Conservation (phyloP, 2,329 filamentous ascomycete genomes). For the Aspergillus brunneoviolaceus region DNA sequence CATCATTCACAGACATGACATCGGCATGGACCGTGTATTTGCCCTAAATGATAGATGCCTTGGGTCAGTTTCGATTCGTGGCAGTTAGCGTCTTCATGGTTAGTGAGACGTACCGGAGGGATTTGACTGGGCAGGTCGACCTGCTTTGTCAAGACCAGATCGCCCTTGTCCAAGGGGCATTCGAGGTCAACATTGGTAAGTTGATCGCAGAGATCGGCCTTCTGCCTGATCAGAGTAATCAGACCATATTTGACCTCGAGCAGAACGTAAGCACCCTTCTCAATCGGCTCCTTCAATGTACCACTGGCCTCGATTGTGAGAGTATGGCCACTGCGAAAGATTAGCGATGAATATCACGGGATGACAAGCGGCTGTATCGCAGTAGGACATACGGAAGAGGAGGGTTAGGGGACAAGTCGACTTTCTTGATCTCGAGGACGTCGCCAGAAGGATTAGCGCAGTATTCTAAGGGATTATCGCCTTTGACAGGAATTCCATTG, state of each 20-base stretch:
- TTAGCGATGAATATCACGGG: constrained; percentile 13
- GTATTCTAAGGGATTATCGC: constrained; percentile 80
- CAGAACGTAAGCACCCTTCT: constrained; percentile 75
- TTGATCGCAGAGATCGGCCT: constrained; percentile 84
- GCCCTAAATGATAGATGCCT: constrained; percentile 57
- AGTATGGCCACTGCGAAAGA: constrained; percentile 63
- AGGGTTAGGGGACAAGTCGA: constrained; percentile 83
- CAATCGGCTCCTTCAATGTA: constrained; percentile 69
- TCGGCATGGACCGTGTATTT: constrained; percentile 88
- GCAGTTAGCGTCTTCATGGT: neutral
- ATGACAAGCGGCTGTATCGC: neutral
- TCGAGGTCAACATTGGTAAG: constrained; percentile 82
- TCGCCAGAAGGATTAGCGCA: constrained; percentile 70
- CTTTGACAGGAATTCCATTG: constrained; percentile 66
- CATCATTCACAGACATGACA: constrained; percentile 70
- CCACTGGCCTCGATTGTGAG: constrained; percentile 79
- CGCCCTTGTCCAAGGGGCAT: constrained; percentile 82
- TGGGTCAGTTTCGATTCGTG: constrained; percentile 4
- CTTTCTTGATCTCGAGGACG: constrained; percentile 71
- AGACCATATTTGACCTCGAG: constrained; percentile 91
- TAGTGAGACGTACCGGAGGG: constrained; percentile 68
- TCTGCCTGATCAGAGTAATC: constrained; percentile 81
- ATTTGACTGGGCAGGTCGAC: constrained; percentile 85
- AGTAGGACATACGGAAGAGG: constrained; percentile 69
- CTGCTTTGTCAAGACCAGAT: constrained; percentile 70